phyloP scores from a whole-genome alignment of 2,329 filamentous ascomycete species.

The Dryadomyces quercivorus region DNA sequence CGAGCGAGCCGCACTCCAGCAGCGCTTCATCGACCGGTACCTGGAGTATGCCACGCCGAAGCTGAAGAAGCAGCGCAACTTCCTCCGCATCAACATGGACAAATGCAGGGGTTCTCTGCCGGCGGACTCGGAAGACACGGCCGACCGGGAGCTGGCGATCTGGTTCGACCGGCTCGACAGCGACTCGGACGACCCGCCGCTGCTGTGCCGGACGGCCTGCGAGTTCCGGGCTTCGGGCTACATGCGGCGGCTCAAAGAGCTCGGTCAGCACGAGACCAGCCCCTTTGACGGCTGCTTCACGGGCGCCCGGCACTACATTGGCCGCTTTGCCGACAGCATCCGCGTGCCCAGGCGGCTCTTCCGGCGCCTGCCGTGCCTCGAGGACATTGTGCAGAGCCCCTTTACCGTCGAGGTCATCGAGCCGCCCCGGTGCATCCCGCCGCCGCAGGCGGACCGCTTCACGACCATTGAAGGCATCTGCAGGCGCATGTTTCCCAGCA shows the following conservation, averaged over 20 bases:
- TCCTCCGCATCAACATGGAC: neutral
- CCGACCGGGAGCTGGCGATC: neutral
- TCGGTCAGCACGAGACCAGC: neutral
- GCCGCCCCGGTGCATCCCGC: constrained; percentile 4
- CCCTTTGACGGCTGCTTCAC: constrained; percentile 14
- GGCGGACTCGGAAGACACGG: constrained; percentile 1
- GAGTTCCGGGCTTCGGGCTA: constrained; percentile 9
- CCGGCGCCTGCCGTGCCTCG: constrained; percentile 18
- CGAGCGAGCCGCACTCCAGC: neutral
- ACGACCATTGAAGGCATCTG: constrained; percentile 20
- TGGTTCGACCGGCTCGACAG: neutral
- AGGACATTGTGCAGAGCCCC: constrained; percentile 16
- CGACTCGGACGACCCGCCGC: too few species aligned
- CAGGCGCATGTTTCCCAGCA: constrained; percentile 17
- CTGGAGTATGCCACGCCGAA: neutral
- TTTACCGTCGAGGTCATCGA: constrained; percentile 7
- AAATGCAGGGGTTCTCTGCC: constrained; percentile 12
- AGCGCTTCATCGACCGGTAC: neutral
- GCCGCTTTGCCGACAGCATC: constrained; percentile 30
- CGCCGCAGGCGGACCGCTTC: constrained; percentile 18
- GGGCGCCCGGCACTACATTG: constrained; percentile 27
- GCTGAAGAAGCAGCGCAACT: neutral
- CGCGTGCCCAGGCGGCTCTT: constrained; percentile 26
- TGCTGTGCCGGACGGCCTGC: constrained; percentile 5
- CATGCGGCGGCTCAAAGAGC: constrained; percentile 2